Percentiles rank a stretch among this genome's conserved stretches.
These are phyloP conservation scores for Avena insularis DNA, from an alignment of 176 grass and related monocot species.

Conservation along the genomic window DNA sequence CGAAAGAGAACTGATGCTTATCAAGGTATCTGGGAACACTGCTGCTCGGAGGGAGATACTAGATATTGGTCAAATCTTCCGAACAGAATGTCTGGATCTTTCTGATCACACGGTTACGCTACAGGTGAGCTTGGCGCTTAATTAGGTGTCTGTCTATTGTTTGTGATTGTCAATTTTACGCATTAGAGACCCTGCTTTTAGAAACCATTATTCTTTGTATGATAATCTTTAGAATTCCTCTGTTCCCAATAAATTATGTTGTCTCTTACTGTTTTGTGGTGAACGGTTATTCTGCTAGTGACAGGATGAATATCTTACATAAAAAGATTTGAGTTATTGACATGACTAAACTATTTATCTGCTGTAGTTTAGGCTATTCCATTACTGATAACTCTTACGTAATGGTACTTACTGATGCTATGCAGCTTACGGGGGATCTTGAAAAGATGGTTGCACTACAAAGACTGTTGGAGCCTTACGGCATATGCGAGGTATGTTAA, in stretches of 20 bases:
- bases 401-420: constrained; percentile 37
- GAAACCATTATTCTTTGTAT: background rate
- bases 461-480: constrained; percentile 92
- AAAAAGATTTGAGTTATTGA: background rate
- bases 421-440: constrained; percentile 86
- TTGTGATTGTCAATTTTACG: background rate
- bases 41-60: constrained; percentile 86
- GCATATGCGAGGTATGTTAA: constrained; percentile 88
- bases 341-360: constrained; percentile 17
- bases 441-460: constrained; percentile 96
- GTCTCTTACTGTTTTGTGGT: background rate
- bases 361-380: constrained; percentile 6
- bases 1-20: constrained; percentile 92
- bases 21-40: constrained; percentile 89
- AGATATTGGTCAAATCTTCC: constrained; percentile 92
- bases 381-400: constrained; percentile 20
- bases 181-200: background rate
- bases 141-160: background rate
- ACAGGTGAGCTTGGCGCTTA: constrained; percentile 52
- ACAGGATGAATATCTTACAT: background rate
- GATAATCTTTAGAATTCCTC: background rate
- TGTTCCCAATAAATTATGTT: background rate
- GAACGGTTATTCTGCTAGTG: background rate
- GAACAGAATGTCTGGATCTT: constrained; percentile 85
- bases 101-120: constrained; percentile 96